Percentiles rank a stretch among this genome's conserved stretches.
Conservation (phyloP, 2,329 filamentous ascomycete species). For the Ophiocordyceps unilateralis region DNA sequence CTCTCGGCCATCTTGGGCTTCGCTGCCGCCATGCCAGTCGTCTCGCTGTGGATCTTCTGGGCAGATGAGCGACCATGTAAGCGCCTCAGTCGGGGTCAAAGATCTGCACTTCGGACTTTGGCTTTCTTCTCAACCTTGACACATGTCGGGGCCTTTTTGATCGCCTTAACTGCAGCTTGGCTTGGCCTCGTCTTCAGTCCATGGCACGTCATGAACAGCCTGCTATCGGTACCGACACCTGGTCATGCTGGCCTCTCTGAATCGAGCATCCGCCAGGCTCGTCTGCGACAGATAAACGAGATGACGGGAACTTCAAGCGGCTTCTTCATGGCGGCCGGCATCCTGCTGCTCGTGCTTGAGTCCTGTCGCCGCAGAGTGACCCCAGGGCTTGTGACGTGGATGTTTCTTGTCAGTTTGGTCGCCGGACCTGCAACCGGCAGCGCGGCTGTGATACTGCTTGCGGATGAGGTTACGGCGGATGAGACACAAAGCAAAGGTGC, state of each 20-base stretch:
- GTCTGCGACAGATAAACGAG: conserved; percentile 5
- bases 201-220: conserved; percentile 2
- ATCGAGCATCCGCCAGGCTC: conserved; percentile 1
- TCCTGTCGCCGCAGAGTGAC: background rate
- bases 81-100: background rate
- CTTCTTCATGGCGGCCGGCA: conserved; percentile 3
- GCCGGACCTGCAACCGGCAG: conserved; percentile 4
- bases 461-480: background rate
- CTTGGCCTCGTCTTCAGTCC: background rate
- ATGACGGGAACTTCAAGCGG: conserved; percentile 5
- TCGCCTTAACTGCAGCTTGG: conserved; percentile 2
- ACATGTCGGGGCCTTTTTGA: conserved; percentile 3
- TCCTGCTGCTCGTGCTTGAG: background rate
- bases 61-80: too few relatives aligned
- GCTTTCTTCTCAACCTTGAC: conserved; percentile 1
- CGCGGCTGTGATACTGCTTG: conserved; percentile 3
- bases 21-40: conserved; percentile 2
- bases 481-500: background rate
- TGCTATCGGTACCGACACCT: conserved; percentile 2
- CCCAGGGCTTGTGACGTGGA: background rate
- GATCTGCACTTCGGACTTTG: background rate
- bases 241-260: background rate
- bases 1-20: conserved; percentile 1
- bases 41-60: conserved; percentile 1
- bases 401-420: conserved; percentile 5